Conservation (phyloP, 176 grass and related monocot species). For the Poa annua region DNA sequence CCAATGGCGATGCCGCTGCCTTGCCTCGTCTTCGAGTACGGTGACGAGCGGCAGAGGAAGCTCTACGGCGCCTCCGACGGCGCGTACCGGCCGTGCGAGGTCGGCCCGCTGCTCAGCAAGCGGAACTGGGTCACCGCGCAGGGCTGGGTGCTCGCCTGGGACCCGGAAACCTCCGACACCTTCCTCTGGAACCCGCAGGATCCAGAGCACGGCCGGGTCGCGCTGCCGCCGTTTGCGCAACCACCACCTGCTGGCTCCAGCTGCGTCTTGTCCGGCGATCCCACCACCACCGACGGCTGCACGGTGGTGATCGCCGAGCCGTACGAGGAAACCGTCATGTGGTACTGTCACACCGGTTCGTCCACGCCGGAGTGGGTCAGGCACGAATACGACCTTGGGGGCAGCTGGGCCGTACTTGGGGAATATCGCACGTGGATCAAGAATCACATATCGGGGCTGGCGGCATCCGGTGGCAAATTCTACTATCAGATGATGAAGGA, state of each 20-base stretch:
- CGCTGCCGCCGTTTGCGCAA: neutral
- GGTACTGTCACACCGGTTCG: neutral
- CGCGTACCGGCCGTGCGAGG: neutral
- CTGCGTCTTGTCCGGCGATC: neutral
- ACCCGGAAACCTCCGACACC: too few relatives aligned
- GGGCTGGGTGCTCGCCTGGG: neutral
- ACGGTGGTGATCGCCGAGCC: neutral
- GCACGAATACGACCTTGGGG: neutral
- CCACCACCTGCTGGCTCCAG: neutral
- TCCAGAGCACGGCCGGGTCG: neutral
- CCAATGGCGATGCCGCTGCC: neutral
- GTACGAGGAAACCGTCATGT: neutral
- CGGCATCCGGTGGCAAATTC: neutral
- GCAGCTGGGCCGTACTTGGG: neutral
- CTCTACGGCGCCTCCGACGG: neutral
- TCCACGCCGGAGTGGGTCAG: neutral
- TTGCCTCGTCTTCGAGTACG: neutral
- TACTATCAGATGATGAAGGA: neutral
- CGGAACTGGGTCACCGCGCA: constrained; percentile 6
- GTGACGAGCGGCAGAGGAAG: neutral
- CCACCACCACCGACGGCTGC: neutral
- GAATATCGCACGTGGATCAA: neutral
- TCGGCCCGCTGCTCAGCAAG: neutral
- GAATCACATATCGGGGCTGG: neutral
- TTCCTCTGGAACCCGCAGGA: too few relatives aligned